Percentiles rank a stretch among this genome's conserved stretches.
These are phyloP conservation scores for Filobasidium floriforme DNA, from an alignment of 768 basidiomycete species.

Conservation along the genomic window DNA sequence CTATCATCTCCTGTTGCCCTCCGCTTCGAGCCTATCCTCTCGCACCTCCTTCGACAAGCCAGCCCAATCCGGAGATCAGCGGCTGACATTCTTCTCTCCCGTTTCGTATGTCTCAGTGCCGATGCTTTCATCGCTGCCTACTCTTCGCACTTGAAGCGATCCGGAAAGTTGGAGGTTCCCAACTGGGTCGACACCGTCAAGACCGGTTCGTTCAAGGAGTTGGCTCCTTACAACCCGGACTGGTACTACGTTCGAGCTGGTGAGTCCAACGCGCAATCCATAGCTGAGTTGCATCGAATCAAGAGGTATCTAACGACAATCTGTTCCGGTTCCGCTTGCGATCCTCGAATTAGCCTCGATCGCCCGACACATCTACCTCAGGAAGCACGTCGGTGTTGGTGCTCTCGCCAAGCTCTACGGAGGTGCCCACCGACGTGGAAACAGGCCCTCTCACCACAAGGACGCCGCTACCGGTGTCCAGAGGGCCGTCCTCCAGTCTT, in stretches of 20 bases:
- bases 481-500: conserved; percentile 88
- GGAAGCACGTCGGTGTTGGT: conserved; percentile 91
- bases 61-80: neutral
- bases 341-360: conserved; percentile 68
- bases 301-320: neutral
- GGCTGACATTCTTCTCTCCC: conserved; percentile 7
- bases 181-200: conserved; percentile 57
- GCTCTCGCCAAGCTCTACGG: conserved; percentile 81
- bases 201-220: conserved; percentile 94
- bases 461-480: conserved; percentile 79
- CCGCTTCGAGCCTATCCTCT: neutral
- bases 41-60: neutral
- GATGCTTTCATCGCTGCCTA: conserved; percentile 91
- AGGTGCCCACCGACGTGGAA: conserved; percentile 87
- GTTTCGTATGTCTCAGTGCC: conserved; percentile 54
- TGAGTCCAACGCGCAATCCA: conserved; percentile 51
- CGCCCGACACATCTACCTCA: conserved; percentile 98
- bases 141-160: conserved; percentile 91
- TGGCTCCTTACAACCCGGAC: conserved; percentile 96
- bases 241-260: conserved; percentile 99
- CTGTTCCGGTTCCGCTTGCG: neutral
- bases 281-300: no score
- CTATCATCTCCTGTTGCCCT: no score
- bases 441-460: conserved; percentile 91
- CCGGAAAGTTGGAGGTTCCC: conserved; percentile 81